phyloP scores from a whole-genome alignment of 1,284 basidiomycete species.

The Ceratobasidium sp. region DNA sequence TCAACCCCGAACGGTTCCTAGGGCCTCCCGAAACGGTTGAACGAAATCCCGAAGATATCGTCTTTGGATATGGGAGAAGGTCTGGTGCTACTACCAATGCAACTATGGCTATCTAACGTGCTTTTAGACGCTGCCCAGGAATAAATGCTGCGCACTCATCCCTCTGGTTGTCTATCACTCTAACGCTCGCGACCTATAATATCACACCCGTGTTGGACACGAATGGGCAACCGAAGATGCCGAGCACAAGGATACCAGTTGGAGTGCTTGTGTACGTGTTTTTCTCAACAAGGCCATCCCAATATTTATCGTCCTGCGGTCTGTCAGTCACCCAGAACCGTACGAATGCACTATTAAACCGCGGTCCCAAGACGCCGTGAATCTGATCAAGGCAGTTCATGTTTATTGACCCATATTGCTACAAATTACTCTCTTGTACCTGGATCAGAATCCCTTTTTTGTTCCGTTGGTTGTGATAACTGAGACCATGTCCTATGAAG shows the following conservation, averaged over 20 bases:
- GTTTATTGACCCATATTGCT: too few species aligned
- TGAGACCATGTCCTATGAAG: too few species aligned
- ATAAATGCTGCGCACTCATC: conserved; percentile 22
- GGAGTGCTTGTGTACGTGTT: conserved; percentile 7
- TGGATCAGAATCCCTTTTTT: too few species aligned
- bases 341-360: conserved; percentile 14
- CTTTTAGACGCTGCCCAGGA: conserved; percentile 22
- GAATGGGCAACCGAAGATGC: conserved; percentile 6
- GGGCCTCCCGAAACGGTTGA: background rate
- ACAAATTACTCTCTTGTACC: too few species aligned
- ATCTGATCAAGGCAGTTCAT: background rate
- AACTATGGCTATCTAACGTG: background rate
- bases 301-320: background rate
- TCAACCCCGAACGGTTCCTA: conserved; percentile 38
- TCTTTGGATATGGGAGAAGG: conserved; percentile 30
- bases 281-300: too few species aligned
- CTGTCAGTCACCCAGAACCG: conserved; percentile 5
- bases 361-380: background rate
- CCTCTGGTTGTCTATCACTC: conserved; percentile 12
- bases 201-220: conserved; percentile 3
- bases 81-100: background rate
- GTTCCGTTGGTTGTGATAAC: too few species aligned
- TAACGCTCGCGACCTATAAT: conserved; percentile 12
- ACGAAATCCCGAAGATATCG: conserved; percentile 7
- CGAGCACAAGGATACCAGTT: background rate